Percentiles rank a stretch among this genome's conserved stretches.
These are phyloP conservation scores for Cladosporium phlei DNA, from an alignment of 2,329 filamentous ascomycete genomes.

Conservation along the genomic window DNA sequence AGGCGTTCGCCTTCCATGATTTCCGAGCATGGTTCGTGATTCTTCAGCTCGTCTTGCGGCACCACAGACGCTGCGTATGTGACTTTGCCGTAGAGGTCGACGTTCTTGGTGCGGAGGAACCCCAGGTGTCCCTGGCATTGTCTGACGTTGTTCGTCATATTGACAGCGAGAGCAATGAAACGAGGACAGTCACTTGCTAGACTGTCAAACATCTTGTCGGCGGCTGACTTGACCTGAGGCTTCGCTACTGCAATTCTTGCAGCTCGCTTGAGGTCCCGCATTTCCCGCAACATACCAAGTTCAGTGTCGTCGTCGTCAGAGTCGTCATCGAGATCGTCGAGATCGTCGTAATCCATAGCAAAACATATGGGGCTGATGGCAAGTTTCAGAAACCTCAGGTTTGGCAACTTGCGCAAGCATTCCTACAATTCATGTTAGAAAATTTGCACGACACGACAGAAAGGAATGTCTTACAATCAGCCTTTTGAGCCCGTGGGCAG, in stretches of 20 bases:
- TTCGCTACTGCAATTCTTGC: background rate
- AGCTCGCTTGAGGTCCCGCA: background rate
- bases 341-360: no score
- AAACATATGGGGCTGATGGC: no score
- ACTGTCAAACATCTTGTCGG: background rate
- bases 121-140: no score
- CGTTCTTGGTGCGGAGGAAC: slow-evolving; percentile 3
- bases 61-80: background rate
- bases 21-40: slow-evolving; percentile 4
- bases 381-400: background rate
- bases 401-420: background rate
- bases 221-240: background rate
- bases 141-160: background rate
- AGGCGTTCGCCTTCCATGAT: background rate
- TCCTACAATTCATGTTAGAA: background rate
- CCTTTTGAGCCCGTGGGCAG: background rate
- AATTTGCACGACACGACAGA: background rate
- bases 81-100: background rate
- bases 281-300: no score
- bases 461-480: no score
- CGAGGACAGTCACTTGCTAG: background rate
- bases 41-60: background rate
- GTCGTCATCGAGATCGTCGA: background rate
- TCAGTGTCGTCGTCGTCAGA: background rate
- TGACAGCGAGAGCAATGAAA: background rate